These are phyloP conservation scores for Trapa bicornis DNA, from an alignment of 345 rosid genomes.

Conservation along the genomic window DNA sequence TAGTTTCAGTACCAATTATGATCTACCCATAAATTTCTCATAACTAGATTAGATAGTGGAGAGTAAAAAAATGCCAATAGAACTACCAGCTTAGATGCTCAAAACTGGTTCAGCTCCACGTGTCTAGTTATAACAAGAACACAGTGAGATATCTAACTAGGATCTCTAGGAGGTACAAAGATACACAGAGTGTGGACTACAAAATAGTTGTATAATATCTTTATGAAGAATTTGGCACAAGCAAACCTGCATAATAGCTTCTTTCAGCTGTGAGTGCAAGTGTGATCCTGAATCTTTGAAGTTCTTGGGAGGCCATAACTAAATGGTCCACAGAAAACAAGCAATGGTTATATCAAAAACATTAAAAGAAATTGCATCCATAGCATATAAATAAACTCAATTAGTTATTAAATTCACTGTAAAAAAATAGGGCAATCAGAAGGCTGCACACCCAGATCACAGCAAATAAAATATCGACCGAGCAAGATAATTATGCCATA, in stretches of 20 bases:
- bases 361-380: background rate
- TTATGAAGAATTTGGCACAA: background rate
- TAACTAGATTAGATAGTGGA: background rate
- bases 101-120: background rate
- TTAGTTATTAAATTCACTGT: background rate
- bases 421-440: background rate
- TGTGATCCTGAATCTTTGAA: conserved; percentile 86
- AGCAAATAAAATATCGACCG: background rate
- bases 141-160: background rate
- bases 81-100: background rate
- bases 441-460: background rate
- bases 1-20: background rate
- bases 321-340: conserved; percentile 8
- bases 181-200: background rate
- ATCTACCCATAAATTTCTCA: background rate
- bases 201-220: background rate
- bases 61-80: background rate
- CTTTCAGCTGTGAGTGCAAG: conserved; percentile 75
- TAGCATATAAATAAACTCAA: background rate
- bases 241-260: conserved; percentile 69
- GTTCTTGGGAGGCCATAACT: conserved; percentile 99
- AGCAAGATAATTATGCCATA: background rate
- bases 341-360: background rate
- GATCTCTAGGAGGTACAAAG: background rate
- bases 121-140: background rate